A percentile compares a stretch with the other conserved stretches of the same genome.
These are phyloP conservation scores for Trichocladium antarcticum DNA, from an alignment of 495 filamentous ascomycete species.

Conservation along the genomic window DNA sequence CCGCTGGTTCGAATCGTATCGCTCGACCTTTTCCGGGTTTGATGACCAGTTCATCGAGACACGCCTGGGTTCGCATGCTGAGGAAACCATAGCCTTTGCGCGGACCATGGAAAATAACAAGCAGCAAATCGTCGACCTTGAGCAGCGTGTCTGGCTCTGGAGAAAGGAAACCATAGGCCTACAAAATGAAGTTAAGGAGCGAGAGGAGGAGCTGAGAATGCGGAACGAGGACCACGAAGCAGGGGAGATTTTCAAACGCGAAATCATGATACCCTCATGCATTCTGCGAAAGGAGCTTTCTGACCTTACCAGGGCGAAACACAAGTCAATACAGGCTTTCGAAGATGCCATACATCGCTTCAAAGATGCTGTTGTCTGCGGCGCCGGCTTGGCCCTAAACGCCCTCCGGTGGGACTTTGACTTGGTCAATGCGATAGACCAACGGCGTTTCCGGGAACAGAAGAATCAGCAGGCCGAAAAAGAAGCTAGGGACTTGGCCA, in stretches of 20 bases:
- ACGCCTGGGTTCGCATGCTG: neutral
- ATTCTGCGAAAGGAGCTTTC: too few relatives aligned
- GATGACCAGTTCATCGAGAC: neutral
- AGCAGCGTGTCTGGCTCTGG: too few relatives aligned
- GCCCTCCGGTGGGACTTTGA: neutral
- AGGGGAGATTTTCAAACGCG: too few relatives aligned
- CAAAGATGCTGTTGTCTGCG: neutral
- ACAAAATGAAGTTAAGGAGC: too few relatives aligned
- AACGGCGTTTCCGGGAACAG: neutral
- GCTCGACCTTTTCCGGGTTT: neutral
- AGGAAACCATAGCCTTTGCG: neutral
- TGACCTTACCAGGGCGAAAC: too few relatives aligned
- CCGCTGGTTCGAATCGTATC: neutral
- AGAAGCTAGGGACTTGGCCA: neutral
- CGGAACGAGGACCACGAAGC: too few relatives aligned
- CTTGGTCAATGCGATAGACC: neutral
- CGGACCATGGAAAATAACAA: neutral
- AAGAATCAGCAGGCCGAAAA: neutral
- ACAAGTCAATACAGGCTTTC: neutral
- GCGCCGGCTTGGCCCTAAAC: neutral
- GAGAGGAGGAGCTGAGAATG: too few relatives aligned
- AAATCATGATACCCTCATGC: too few relatives aligned
- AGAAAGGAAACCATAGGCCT: too few relatives aligned
- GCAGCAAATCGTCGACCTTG: too few relatives aligned
- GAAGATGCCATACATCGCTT: neutral